Base-by-base conservation (phyloP, 495 filamentous ascomycete species). In the Talaromyces nanjingensis region DNA sequence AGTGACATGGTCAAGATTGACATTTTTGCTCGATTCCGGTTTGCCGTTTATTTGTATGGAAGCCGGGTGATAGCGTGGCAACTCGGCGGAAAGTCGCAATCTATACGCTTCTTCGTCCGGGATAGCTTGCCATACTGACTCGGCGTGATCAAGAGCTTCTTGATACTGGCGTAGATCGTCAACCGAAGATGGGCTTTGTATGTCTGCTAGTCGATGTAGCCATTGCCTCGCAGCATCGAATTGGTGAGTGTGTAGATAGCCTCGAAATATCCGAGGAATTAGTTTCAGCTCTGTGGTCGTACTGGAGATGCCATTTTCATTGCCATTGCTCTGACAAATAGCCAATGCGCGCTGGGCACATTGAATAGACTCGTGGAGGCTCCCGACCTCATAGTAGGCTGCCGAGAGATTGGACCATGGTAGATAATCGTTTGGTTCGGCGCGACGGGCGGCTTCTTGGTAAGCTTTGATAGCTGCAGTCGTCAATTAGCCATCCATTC, bases 321-420 rank as follows among this genome's bases (percentile, higher is more conserved):
- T 18, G 18, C 42, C 8, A 16, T 16, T 47, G 1, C n/a, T 9
- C 14, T 62, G 39, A n/a, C 42, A 62, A 20, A 62, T 25, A n/a
- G 42, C 45, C n/a, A 62, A 34, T 9, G 60, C 60, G 14, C n/a
- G 39, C 27, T 47, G 42, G 9, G 60, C 60, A 29, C 60, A 29
- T 29, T 49, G 22, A 18, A 49, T 49, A 7, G 60, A 27, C 45
- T 62, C 25, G 39, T 52, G 9, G 16, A 52, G 18, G n/a, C 52
- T 49, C 18, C 60, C 60, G n/a, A 22, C 45, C 47, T 62, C 60
- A 34, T 52, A 62, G 29, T 62, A 62, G 11, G 60, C 60, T 11
- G 60, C 60, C 6, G 60, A 62, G 45, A 62, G 60, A 18, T 62
- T 62, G 14, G 60, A 62, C 60, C 60, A 62, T 20, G 60, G 60